Evolutionary conservation across 2,329 filamentous ascomycete species (phyloP), one percentile per base, ranked within the genome.

Genomic region (Epichloe brachyelytri): DNA sequence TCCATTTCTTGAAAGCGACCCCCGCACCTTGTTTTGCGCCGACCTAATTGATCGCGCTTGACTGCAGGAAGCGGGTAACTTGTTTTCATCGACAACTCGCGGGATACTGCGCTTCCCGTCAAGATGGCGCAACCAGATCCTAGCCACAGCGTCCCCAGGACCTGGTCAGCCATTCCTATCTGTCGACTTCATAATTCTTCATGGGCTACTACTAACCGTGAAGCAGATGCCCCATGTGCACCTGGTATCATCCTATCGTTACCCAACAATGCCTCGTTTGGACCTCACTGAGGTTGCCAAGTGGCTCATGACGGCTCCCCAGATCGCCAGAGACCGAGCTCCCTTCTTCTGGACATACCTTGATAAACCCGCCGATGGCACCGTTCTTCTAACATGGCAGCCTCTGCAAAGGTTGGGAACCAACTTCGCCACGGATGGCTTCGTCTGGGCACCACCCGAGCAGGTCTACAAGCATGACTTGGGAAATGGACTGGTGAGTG

Each of bases 291-390:
- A 90, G 57, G 86, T 91, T 26, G 84, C 88, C 54, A 83, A 87
- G 62, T 91, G 88, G 76, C 79, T 97, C 54, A 76, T 90, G 63
- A 80, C 83, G 61, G 90, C 89, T 39, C 88, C 90, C 8, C 85
- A 87, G 63, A 85, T 95, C 55, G 85, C 90, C 59, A 86, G 88
- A 66, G 85, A 94, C 62, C 76, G 83, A 56, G 84, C 89, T 46
- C 81, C 91, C 3, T 90, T 98, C 76, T 87, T 85, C 69, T 98
- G 91, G 91, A 90, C 86, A 44, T 95, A 91, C 66, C 79, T 97
- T 51, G 82, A 93, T 60, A 79, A 82, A 49, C 91, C 91, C 11
- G 77, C 77, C 49, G 88, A 95, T 67, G 89, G 89, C 51, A 85
- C 83, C 8, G 78, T 95, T 43, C 79, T 93, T 63, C 75, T 97